A percentile compares a stretch with the other conserved stretches of the same genome.
phyloP scores from a whole-genome alignment of 1,284 basidiomycete species.

The Rhizoctonia solani region DNA sequence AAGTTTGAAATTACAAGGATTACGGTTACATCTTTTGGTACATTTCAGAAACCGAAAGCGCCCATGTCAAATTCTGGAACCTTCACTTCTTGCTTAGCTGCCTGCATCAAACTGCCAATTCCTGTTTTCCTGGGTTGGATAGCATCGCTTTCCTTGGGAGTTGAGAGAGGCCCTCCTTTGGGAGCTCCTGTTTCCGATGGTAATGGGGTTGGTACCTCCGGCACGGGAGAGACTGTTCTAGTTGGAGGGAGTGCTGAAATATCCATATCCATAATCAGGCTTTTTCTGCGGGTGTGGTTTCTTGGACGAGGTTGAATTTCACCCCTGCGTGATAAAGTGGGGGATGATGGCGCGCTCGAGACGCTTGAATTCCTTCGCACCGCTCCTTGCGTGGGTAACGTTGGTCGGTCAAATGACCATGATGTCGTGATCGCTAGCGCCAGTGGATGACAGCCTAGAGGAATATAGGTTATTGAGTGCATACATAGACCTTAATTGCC shows the following conservation, averaged over 20 bases:
- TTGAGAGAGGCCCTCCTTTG: constrained; percentile 1
- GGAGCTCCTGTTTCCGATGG: constrained; percentile 10
- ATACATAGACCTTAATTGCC: constrained; percentile 42
- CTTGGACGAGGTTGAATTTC: constrained; percentile 37
- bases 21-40: background rate
- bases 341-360: constrained; percentile 29
- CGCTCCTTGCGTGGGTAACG: constrained; percentile 43
- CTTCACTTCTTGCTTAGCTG: constrained; percentile 82
- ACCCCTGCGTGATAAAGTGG: constrained; percentile 32
- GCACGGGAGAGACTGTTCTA: constrained; percentile 54
- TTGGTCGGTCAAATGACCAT: constrained; percentile 87
- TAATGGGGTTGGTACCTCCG: background rate
- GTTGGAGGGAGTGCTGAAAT: constrained; percentile 66
- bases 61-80: constrained; percentile 86
- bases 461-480: constrained; percentile 25
- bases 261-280: constrained; percentile 74
- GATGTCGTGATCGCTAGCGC: constrained; percentile 84
- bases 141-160: constrained; percentile 45
- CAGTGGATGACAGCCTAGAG: constrained; percentile 84
- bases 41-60: constrained; percentile 57
- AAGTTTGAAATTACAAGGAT: background rate
- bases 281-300: constrained; percentile 31
- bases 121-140: constrained; percentile 66
- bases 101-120: constrained; percentile 80
- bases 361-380: constrained; percentile 35